Percentiles rank a stretch among this genome's conserved stretches.
phyloP scores from a whole-genome alignment of 1,284 basidiomycete genomes.

The Microbotryum intermedium region DNA sequence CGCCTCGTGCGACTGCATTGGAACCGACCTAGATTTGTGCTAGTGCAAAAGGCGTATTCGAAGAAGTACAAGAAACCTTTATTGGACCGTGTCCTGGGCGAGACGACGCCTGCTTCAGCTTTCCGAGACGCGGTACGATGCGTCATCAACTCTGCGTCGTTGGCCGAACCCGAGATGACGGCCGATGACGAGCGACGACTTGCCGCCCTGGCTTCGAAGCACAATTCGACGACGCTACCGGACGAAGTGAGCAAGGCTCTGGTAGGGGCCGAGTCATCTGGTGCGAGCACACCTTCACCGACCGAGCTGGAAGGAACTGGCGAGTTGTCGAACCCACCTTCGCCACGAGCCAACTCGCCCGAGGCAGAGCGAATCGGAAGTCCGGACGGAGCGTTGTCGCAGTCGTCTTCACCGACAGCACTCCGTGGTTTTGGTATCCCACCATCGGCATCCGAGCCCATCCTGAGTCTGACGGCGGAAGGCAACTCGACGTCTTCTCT shows the following conservation, averaged over 20 bases:
- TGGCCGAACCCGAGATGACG: slow-evolving; percentile 8
- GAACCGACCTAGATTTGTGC: slow-evolving; percentile 19
- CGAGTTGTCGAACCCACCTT: slow-evolving; percentile 25
- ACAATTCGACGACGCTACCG: not conserved
- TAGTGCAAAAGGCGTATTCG: slow-evolving; percentile 11
- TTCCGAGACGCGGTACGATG: slow-evolving; percentile 1
- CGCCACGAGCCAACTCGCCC: slow-evolving; percentile 1
- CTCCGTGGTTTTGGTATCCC: no score
- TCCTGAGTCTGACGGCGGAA: no score
- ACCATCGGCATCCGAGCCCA: not conserved
- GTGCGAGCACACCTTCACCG: not conserved
- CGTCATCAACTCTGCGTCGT: slow-evolving; percentile 6
- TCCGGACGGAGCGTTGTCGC: not conserved
- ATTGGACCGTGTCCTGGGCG: not conserved
- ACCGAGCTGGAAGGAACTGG: slow-evolving; percentile 11
- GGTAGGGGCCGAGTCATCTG: not conserved
- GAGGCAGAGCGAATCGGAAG: not conserved
- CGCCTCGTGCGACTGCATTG: slow-evolving; percentile 24
- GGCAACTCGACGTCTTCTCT: slow-evolving; percentile 9
- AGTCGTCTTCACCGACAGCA: not conserved
- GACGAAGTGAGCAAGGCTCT: not conserved
- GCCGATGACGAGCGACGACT: slow-evolving; percentile 5
- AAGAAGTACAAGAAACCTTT: slow-evolving; percentile 13
- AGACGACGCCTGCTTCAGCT: not conserved
- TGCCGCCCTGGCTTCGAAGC: not conserved